phyloP scores from a whole-genome alignment of 768 basidiomycete genomes.

The Termitomyces heimii region DNA sequence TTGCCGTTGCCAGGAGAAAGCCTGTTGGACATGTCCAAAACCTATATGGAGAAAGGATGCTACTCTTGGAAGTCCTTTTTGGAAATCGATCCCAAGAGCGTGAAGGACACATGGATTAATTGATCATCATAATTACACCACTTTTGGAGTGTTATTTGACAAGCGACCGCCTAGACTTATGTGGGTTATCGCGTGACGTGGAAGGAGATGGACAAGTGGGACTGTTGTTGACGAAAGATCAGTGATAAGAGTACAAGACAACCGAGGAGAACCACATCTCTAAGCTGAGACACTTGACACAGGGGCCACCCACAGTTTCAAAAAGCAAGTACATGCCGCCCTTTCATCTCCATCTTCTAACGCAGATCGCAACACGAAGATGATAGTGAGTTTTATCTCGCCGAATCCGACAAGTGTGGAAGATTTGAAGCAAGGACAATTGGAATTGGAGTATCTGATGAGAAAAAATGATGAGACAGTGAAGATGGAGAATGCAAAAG shows the following conservation, averaged over 20 bases:
- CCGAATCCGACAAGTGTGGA: not conserved
- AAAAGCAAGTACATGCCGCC: not conserved
- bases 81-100: not conserved
- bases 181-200: not conserved
- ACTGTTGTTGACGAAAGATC: not conserved
- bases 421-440: not conserved
- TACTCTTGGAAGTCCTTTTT: not conserved
- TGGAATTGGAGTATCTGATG: not conserved
- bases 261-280: not conserved
- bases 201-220: not conserved
- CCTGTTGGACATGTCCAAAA: not conserved
- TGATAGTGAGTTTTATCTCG: not conserved
- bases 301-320: not conserved
- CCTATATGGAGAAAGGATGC: not conserved
- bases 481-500: not conserved
- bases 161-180: not conserved
- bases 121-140: not conserved
- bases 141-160: not conserved
- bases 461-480: not conserved
- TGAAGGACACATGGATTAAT: not conserved
- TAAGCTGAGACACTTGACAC: not conserved
- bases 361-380: constrained; percentile 1
- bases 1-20: not conserved
- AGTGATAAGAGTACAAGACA: not conserved
- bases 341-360: not conserved